A percentile compares a stretch with the other conserved stretches of the same genome.
phyloP scores from a whole-genome alignment of 2,329 filamentous ascomycete genomes.

The Aureobasidium melanogenum region DNA sequence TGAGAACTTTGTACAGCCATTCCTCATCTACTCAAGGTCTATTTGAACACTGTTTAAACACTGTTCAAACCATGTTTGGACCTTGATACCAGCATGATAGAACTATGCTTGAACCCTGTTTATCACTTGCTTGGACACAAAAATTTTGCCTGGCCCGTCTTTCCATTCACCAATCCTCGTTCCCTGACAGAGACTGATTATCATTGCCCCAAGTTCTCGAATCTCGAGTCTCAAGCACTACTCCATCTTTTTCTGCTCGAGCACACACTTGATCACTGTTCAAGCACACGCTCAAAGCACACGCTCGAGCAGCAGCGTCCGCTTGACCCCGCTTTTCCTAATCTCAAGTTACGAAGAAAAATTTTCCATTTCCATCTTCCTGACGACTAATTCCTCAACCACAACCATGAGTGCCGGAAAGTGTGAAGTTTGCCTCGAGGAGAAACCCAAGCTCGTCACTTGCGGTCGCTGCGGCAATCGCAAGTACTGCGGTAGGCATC shows the following conservation, averaged over 20 bases:
- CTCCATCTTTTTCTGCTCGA: not conserved
- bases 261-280: not conserved
- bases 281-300: not conserved
- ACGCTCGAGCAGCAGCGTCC: not conserved
- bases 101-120: not conserved
- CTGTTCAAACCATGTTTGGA: not conserved
- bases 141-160: not conserved
- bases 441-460: constrained; percentile 1
- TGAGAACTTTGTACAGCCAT: not conserved
- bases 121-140: not conserved
- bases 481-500: not conserved
- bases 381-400: not conserved
- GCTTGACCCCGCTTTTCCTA: not conserved
- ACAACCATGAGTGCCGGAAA: not conserved
- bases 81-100: not conserved
- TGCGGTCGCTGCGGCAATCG: constrained; percentile 1
- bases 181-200: not conserved
- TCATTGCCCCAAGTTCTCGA: not conserved
- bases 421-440: constrained; percentile 6
- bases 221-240: not conserved
- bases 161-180: not conserved
- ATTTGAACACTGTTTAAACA: not conserved
- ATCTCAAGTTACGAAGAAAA: not conserved
- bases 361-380: not conserved
- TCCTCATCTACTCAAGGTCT: not conserved